These are phyloP conservation scores for Fraxinus anomala DNA, from an alignment of 257 asterid species.

Conservation along the genomic window DNA sequence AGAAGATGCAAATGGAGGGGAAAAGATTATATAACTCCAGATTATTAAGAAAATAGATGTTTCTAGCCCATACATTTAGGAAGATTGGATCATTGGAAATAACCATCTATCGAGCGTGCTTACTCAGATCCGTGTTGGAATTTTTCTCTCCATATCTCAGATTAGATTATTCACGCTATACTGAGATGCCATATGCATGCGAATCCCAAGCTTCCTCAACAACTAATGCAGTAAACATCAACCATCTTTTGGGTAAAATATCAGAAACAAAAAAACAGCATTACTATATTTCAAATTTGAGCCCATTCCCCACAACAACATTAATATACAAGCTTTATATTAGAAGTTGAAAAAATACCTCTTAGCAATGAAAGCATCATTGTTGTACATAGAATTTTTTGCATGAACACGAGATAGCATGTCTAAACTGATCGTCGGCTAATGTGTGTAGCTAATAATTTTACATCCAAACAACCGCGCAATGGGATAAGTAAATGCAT, in stretches of 20 bases:
- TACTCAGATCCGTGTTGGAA: background rate
- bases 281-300: conserved; percentile 3
- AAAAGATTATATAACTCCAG: background rate
- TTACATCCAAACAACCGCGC: conserved; percentile 89
- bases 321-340: background rate
- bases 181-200: background rate
- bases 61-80: conserved; percentile 6
- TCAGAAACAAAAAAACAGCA: background rate
- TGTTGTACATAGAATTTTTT: conserved; percentile 83
- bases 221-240: background rate
- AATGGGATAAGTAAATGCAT: conserved; percentile 93
- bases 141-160: background rate
- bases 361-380: conserved; percentile 69
- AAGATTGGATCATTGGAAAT: background rate
- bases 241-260: background rate
- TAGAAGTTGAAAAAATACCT: conserved; percentile 46
- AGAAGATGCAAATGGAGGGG: background rate
- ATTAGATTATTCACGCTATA: background rate
- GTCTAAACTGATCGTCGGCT: conserved; percentile 93
- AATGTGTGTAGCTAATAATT: conserved; percentile 86
- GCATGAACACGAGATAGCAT: conserved; percentile 86
- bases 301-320: background rate
- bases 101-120: background rate
- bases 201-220: background rate
- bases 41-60: background rate